Evolutionary conservation across 371 early-diverging fungal species (phyloP).

Genomic region (Homolaphlyctis polyrhiza): DNA sequence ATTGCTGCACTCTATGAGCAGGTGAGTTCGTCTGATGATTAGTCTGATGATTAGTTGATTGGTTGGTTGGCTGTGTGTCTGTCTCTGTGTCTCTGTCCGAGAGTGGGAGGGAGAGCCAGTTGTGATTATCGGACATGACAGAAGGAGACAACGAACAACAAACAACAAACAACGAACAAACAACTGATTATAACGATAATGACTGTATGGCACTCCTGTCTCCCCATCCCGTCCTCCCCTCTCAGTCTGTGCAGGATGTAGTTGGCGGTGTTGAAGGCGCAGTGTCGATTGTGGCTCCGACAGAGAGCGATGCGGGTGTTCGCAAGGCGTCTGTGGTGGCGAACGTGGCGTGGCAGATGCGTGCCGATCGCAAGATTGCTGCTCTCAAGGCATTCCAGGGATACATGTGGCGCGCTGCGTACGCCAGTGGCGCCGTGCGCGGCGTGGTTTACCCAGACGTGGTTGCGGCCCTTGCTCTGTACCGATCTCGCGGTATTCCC

Average conservation of each 20-base stretch:
- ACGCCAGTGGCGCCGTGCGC: slow-evolving; percentile 64
- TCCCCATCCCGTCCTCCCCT: background rate
- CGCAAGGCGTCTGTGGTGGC: slow-evolving; percentile 56
- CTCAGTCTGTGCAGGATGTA: slow-evolving; percentile 57
- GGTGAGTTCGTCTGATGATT: slow-evolving; percentile 49
- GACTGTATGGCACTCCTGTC: no score
- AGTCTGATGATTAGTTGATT: background rate
- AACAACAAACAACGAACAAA: no score
- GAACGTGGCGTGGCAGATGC: slow-evolving; percentile 80
- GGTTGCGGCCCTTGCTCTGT: slow-evolving; percentile 61
- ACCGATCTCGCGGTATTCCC: slow-evolving; percentile 55
- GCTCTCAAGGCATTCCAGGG: slow-evolving; percentile 91
- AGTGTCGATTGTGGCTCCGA: slow-evolving; percentile 13
- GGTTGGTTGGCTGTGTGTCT: no score
- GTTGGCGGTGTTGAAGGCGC: slow-evolving; percentile 41
- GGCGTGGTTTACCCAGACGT: slow-evolving; percentile 88
- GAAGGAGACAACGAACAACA: no score
- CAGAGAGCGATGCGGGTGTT: slow-evolving; percentile 41
- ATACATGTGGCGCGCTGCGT: slow-evolving; percentile 88
- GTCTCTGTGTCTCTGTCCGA: no score
- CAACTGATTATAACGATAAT: no score
- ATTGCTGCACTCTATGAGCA: slow-evolving; percentile 67
- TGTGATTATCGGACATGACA: no score
- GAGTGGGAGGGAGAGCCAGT: no score
- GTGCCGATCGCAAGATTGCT: slow-evolving; percentile 73